A percentile compares a stretch with the other conserved stretches of the same genome.
Evolutionary conservation across 768 basidiomycete species (phyloP).

Genomic region (Cantharellus anzutake): DNA sequence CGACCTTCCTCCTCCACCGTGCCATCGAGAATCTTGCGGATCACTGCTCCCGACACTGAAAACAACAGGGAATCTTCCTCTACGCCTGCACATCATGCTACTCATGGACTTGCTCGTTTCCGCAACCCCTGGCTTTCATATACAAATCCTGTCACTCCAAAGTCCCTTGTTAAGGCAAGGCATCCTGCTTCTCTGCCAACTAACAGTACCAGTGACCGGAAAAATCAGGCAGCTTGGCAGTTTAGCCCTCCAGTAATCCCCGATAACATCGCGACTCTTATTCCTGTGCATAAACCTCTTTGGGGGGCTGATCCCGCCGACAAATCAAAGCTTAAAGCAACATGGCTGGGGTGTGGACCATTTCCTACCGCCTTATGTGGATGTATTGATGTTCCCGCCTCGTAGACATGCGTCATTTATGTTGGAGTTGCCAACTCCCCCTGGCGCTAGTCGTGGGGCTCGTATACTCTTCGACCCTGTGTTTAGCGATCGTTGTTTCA

Average conservation of each 20-base stretch:
- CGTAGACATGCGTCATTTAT: conserved; percentile 30
- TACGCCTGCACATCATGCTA: too few relatives aligned
- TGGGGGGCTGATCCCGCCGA: background rate
- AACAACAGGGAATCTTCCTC: too few relatives aligned
- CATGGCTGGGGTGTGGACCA: conserved; percentile 27
- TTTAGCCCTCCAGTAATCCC: background rate
- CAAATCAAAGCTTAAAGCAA: conserved; percentile 22
- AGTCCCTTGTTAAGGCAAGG: too few relatives aligned
- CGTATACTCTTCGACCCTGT: conserved; percentile 32
- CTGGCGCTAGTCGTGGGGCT: conserved; percentile 19
- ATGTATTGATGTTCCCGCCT: background rate
- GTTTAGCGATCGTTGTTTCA: conserved; percentile 34
- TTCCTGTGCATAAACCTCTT: background rate
- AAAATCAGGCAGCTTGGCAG: background rate
- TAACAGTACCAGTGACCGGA: too few relatives aligned
- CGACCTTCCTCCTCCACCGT: too few relatives aligned
- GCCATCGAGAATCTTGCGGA: too few relatives aligned
- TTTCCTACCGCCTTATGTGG: background rate
- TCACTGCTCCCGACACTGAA: too few relatives aligned
- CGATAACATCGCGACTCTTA: background rate
- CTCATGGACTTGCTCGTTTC: too few relatives aligned
- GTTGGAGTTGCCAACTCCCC: conserved; percentile 27
- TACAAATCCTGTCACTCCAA: too few relatives aligned
- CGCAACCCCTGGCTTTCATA: too few relatives aligned
- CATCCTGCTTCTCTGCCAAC: too few relatives aligned